These are phyloP conservation scores for Tothia fuscella DNA, from an alignment of 2,329 filamentous ascomycete species.

Conservation along the genomic window DNA sequence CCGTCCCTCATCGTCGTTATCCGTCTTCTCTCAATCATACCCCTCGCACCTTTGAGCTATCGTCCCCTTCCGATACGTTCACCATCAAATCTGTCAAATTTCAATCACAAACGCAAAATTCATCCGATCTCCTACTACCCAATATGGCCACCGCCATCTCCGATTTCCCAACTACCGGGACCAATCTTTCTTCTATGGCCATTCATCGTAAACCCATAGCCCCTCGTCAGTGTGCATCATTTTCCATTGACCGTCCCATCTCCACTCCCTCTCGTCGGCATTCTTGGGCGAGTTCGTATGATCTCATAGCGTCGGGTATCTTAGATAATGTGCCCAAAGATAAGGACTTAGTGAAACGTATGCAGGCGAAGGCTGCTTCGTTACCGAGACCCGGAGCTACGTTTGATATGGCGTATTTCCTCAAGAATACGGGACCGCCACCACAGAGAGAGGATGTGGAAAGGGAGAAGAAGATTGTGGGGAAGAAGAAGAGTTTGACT, in stretches of 20 bases:
- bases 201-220: neutral
- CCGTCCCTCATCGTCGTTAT: neutral
- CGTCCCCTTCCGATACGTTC: no score
- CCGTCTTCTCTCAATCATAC: neutral
- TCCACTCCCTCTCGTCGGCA: no score
- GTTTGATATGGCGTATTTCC: conserved; percentile 26
- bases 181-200: neutral
- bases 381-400: conserved; percentile 12
- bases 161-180: neutral
- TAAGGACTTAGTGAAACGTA: no score
- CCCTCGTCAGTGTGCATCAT: no score
- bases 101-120: neutral
- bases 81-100: neutral
- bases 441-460: neutral
- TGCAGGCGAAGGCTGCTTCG: no score
- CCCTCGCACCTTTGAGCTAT: conserved; percentile 1
- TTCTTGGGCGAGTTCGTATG: no score
- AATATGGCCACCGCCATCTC: neutral
- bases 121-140: neutral
- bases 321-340: no score
- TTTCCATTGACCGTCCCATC: no score
- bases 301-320: no score
- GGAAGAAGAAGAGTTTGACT: neutral
- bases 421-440: conserved; percentile 25
- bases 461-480: neutral